Conservation (phyloP, 805 yeast genomes). For the Yamadazyma akitaensis region DNA sequence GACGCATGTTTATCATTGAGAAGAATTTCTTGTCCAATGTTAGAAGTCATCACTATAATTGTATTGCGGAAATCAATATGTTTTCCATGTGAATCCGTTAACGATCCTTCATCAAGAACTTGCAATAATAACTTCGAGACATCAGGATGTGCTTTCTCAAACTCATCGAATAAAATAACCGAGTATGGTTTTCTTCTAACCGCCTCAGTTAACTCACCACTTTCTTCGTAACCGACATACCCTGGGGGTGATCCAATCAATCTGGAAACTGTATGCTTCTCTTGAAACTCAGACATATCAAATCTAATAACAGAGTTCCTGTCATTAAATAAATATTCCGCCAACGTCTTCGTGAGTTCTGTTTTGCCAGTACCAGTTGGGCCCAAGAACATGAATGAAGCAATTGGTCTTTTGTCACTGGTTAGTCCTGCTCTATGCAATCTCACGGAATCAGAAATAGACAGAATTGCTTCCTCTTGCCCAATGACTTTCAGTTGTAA, state of each 20-base stretch:
- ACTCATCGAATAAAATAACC: conserved; percentile 90
- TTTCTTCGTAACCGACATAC: conserved; percentile 92
- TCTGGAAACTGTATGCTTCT: conserved; percentile 84
- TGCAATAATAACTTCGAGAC: conserved; percentile 87
- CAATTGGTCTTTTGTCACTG: conserved; percentile 91
- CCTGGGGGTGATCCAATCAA: conserved; percentile 98
- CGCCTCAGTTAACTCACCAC: conserved; percentile 96
- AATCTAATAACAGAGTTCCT: conserved; percentile 83
- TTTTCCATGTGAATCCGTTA: conserved; percentile 94
- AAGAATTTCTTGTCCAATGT: conserved; percentile 90
- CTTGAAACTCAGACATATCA: conserved; percentile 98
- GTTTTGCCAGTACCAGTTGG: conserved; percentile 99
- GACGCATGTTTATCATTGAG: conserved; percentile 59
- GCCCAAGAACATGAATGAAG: conserved; percentile 93
- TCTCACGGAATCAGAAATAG: conserved; percentile 91
- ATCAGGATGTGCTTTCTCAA: conserved; percentile 96
- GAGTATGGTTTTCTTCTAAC: conserved; percentile 93
- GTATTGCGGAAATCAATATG: conserved; percentile 93
- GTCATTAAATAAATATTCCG: conserved; percentile 89
- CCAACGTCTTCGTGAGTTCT: conserved; percentile 87
- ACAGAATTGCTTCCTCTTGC: conserved; percentile 89
- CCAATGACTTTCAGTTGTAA: conserved; percentile 82
- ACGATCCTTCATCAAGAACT: conserved; percentile 90
- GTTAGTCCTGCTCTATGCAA: conserved; percentile 96
- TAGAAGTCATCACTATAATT: conserved; percentile 93